These are phyloP conservation scores for Gracilaria vermiculophylla DNA, from an alignment of 23 red algal species.

Conservation along the genomic window DNA sequence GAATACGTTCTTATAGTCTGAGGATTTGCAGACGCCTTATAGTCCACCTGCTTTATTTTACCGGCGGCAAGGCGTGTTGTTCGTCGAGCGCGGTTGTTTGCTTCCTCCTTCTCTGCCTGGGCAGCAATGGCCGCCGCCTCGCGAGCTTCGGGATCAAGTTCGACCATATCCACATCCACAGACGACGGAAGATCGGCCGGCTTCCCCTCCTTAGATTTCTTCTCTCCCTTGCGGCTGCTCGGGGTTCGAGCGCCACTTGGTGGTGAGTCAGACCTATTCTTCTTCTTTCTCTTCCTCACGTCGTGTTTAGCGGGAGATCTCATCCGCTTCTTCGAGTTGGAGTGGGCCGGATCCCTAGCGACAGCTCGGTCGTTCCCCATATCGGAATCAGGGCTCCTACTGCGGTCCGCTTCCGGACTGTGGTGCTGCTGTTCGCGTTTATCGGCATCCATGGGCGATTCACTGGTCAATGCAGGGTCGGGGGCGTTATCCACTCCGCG, in stretches of 20 bases:
- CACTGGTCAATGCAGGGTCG: neutral
- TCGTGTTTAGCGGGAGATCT: slow-evolving; percentile 25
- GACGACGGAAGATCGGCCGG: neutral
- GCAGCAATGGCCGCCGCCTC: slow-evolving; percentile 69
- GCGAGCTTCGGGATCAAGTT: slow-evolving; percentile 53
- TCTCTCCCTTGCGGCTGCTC: neutral
- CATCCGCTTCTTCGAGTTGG: slow-evolving; percentile 8
- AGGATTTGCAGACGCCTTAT: slow-evolving; percentile 59
- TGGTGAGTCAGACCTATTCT: neutral
- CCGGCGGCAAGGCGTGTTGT: slow-evolving; percentile 75
- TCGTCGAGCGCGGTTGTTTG: slow-evolving; percentile 37
- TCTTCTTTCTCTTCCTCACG: slow-evolving; percentile 24
- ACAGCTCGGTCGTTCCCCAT: neutral
- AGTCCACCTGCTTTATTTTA: slow-evolving; percentile 81
- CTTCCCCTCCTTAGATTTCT: slow-evolving; percentile 14
- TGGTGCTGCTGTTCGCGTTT: neutral
- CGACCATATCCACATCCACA: slow-evolving; percentile 19
- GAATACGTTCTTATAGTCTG: slow-evolving; percentile 36
- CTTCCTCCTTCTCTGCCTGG: slow-evolving; percentile 67
- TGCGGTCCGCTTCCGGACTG: neutral
- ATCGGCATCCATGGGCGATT: neutral
- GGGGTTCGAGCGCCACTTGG: slow-evolving; percentile 2
- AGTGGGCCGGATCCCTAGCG: neutral
- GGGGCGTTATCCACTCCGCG: neutral
- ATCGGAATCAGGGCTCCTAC: neutral